Conservation (phyloP, 345 rosid genomes). For the Litchi chinensis region DNA sequence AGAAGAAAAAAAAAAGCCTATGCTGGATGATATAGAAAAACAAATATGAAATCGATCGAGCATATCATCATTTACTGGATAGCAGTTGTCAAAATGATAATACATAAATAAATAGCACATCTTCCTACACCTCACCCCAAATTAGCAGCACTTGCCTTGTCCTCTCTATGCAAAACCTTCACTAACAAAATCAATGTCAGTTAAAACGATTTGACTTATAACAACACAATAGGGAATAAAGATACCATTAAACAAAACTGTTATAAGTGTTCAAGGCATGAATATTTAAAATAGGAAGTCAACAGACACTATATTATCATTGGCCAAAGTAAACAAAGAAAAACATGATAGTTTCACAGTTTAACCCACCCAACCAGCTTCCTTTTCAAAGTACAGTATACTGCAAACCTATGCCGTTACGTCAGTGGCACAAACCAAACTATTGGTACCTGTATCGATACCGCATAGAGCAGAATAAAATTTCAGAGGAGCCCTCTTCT, state of each 20-base stretch:
- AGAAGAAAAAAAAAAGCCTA: neutral
- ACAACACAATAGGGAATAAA: neutral
- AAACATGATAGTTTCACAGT: neutral
- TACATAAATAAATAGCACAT: neutral
- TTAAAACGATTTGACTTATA: neutral
- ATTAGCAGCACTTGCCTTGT: neutral
- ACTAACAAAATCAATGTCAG: neutral
- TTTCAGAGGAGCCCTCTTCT: slow-evolving; percentile 92
- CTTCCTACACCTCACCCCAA: neutral
- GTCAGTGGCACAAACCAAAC: neutral
- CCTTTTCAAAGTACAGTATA: neutral
- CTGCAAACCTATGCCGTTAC: neutral
- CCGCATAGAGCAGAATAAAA: neutral
- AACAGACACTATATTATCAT: neutral
- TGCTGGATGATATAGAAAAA: neutral
- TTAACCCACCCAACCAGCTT: neutral
- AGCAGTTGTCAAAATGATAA: neutral
- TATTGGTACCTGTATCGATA: neutral
- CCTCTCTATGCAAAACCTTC: neutral
- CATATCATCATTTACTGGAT: neutral
- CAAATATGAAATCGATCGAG: neutral
- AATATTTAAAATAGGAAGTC: neutral
- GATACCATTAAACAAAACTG: neutral
- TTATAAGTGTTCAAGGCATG: neutral
- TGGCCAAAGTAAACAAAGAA: neutral